Conservation (phyloP, 768 basidiomycete genomes). For the Boletellus sp. region DNA sequence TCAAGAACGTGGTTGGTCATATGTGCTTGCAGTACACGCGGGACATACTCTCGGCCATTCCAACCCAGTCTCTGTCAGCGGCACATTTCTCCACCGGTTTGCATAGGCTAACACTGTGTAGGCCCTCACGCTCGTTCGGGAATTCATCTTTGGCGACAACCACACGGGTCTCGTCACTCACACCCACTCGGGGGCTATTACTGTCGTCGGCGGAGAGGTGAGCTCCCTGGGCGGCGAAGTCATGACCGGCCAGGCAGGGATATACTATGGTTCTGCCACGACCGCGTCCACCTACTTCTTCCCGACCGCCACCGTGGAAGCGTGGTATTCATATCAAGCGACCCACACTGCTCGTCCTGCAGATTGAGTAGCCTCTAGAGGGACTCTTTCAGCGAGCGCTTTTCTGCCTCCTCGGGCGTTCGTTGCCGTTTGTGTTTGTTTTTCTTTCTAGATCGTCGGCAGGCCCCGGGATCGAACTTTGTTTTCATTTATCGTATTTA, state of each 20-base stretch:
- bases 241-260: constrained; percentile 52
- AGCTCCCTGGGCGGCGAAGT: constrained; percentile 41
- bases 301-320: constrained; percentile 51
- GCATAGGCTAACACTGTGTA: constrained; percentile 19
- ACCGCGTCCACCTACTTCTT: constrained; percentile 52
- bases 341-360: constrained; percentile 30
- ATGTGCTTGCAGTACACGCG: constrained; percentile 35
- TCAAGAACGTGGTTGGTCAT: constrained; percentile 64
- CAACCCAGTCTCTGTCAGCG: constrained; percentile 45
- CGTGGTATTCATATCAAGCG: constrained; percentile 51
- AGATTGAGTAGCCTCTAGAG: not conserved
- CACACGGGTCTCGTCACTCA: constrained; percentile 51
- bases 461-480: too few species aligned
- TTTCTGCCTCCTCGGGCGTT: not conserved
- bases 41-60: constrained; percentile 40
- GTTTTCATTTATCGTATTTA: too few species aligned
- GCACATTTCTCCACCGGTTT: not conserved
- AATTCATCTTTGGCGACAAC: constrained; percentile 66
- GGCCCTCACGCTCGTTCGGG: constrained; percentile 59
- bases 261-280: constrained; percentile 51
- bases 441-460: too few species aligned
- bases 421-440: too few species aligned
- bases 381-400: not conserved
- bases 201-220: constrained; percentile 51
- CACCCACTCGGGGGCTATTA: constrained; percentile 15